Evolutionary conservation across 208 protist genomes (phyloP), one percentile per base, ranked within the genome.

Genomic region (Trypanosoma cruzi): DNA sequence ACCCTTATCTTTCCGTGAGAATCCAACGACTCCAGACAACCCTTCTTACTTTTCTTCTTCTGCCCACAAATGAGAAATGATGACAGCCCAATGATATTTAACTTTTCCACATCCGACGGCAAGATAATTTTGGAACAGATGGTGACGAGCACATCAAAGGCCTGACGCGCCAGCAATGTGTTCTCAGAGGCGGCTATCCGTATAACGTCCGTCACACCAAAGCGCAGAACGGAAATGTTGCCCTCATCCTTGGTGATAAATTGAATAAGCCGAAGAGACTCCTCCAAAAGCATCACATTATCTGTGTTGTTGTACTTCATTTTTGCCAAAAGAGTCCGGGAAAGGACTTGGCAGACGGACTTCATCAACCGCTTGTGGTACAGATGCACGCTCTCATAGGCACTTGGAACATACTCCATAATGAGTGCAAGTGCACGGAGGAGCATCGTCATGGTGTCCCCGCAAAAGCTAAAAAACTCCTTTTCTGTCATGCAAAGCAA

Each of bases 321-420:
- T 62, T 88, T 77, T 13, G 49, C 64, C 50, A 71, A 77, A 50
- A 93, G 67, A n/a, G 84, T 81, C 22, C 62, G 63, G 55, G 92
- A 81, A 29, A 93, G 78, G 0, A 75, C 74, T 49, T 72, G 63
- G 53, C 77, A 90, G 29, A 80, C 66, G 8, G 85, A 53, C 50
- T 81, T 59, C 37, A 91, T 77, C 13, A 92, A 58, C 1, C 59
- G 48, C 60, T 82, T 80, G 57, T 96, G 88, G 46, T 82, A 80
- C 4, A 37, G 44, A 37, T 70, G 59, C 29, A 79, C 78, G 16
- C 54, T 80, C 4, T 88, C 81, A 69, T 90, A 91, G 13, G 88
- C 88, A 28, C 74, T 81, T 0, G 92, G 92, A 8, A 92, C 92
- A 70, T 92, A 80, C 76, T 96, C 88, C 58, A 93, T 78, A 32